These are phyloP conservation scores for Lepidium aucheri DNA, from an alignment of 345 rosid species.

Conservation along the genomic window DNA sequence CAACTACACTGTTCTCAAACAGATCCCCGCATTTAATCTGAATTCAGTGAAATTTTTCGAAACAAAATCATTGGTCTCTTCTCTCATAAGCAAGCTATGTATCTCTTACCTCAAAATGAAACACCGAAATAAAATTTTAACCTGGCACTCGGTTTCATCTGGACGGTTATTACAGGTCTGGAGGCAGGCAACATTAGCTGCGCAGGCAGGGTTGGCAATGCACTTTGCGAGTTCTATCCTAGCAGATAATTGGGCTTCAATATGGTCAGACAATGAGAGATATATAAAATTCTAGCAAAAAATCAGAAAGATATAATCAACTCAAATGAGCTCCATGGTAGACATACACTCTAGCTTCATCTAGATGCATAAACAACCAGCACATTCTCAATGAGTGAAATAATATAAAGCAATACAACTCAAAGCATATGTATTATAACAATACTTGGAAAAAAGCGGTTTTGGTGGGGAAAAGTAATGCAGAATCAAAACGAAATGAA, in stretches of 20 bases:
- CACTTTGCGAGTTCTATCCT: conserved; percentile 94
- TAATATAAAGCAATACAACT: background rate
- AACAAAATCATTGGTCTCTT: background rate
- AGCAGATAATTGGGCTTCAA: conserved; percentile 11
- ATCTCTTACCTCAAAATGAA: background rate
- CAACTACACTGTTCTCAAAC: conserved; percentile 76
- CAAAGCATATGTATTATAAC: background rate
- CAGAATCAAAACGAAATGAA: background rate
- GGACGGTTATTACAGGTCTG: conserved; percentile 95
- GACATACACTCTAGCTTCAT: background rate
- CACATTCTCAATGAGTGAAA: background rate
- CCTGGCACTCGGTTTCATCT: conserved; percentile 97
- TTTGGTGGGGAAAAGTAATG: background rate
- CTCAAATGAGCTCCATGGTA: background rate
- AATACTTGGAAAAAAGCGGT: background rate
- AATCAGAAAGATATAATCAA: background rate
- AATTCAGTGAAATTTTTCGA: background rate
- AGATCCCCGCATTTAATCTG: conserved; percentile 96
- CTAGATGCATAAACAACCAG: background rate
- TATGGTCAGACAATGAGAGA: conserved; percentile 6
- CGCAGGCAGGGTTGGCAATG: conserved; percentile 84
- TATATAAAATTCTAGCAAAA: background rate
- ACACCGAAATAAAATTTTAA: conserved; percentile 13
- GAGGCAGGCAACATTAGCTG: conserved; percentile 88
- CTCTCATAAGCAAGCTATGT: background rate